Conservation (phyloP, 2,329 filamentous ascomycete genomes). For the Claviceps africana region DNA sequence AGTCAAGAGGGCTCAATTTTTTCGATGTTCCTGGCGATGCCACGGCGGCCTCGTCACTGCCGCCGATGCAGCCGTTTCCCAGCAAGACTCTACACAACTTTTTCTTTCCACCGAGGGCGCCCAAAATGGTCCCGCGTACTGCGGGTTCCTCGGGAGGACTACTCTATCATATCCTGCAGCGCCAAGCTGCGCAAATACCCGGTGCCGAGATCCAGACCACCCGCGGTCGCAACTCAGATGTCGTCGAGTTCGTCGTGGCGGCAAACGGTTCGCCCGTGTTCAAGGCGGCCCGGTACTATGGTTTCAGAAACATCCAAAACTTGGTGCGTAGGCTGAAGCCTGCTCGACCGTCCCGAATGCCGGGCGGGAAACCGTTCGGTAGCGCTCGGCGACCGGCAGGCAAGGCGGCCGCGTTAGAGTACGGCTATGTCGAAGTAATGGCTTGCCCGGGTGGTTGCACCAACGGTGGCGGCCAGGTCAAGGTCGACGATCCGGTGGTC, state of each 20-base stretch:
- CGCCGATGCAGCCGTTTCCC: constrained; percentile 45
- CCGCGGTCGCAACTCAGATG: constrained; percentile 78
- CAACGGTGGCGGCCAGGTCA: constrained; percentile 92
- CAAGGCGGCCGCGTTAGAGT: constrained; percentile 44
- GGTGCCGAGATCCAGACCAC: constrained; percentile 57
- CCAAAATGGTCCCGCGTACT: constrained; percentile 31
- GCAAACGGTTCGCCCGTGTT: constrained; percentile 46
- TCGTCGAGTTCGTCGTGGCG: constrained; percentile 68
- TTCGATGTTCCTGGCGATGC: constrained; percentile 36
- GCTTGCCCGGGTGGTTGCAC: constrained; percentile 97
- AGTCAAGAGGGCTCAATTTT: constrained; percentile 66
- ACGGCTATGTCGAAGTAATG: constrained; percentile 97
- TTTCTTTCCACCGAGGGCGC: constrained; percentile 47
- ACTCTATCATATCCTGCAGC: constrained; percentile 68
- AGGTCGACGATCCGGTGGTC: constrained; percentile 63
- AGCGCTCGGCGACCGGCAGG: constrained; percentile 38
- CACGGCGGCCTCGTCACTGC: constrained; percentile 26
- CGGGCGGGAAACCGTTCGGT: constrained; percentile 53
- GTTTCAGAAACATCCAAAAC: constrained; percentile 97
- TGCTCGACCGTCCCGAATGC: constrained; percentile 60
- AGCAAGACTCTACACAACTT: constrained; percentile 57
- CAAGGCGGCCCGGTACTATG: constrained; percentile 83
- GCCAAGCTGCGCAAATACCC: constrained; percentile 55
- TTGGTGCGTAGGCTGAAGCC: constrained; percentile 86
- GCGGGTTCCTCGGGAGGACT: constrained; percentile 82